These are phyloP conservation scores for Prunus mongolica DNA, from an alignment of 306 rosid genomes.

Conservation along the genomic window DNA sequence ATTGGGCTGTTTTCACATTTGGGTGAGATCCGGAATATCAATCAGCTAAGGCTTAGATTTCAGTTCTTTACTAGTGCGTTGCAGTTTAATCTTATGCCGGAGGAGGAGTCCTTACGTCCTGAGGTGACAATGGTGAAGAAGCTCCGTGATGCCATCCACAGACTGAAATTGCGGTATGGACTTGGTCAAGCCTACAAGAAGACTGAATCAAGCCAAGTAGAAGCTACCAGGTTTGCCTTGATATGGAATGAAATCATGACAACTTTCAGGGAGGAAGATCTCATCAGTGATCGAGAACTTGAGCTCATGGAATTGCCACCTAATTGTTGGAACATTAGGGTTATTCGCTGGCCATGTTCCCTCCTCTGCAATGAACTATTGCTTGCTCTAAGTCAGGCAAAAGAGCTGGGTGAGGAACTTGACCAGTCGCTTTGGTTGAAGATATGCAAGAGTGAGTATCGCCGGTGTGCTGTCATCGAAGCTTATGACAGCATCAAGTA, in stretches of 20 bases:
- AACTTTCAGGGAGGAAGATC: constrained; percentile 94
- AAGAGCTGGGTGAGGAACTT: constrained; percentile 48
- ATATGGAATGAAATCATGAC: constrained; percentile 91
- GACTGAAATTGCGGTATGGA: constrained; percentile 79
- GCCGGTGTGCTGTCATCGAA: constrained; percentile 85
- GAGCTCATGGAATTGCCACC: constrained; percentile 85
- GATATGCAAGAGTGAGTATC: constrained; percentile 87
- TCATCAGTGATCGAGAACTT: constrained; percentile 67
- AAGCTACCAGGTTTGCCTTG: constrained; percentile 78
- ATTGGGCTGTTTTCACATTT: constrained; percentile 85
- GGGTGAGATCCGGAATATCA: constrained; percentile 84
- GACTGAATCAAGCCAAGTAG: constrained; percentile 82
- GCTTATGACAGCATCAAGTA: constrained; percentile 76
- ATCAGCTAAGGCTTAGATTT: constrained; percentile 83
- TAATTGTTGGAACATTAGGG: constrained; percentile 78
- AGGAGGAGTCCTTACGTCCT: constrained; percentile 33
- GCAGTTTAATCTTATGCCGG: constrained; percentile 89
- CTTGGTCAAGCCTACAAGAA: constrained; percentile 63
- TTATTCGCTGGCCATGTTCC: constrained; percentile 87
- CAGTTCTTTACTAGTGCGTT: constrained; percentile 89
- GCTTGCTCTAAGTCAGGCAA: constrained; percentile 82
- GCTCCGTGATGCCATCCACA: constrained; percentile 72
- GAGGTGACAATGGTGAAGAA: constrained; percentile 57
- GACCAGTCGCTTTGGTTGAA: constrained; percentile 59
- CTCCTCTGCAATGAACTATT: constrained; percentile 81